phyloP scores from a whole-genome alignment of 148 eudicot species.

The Selenicereus undatus region DNA sequence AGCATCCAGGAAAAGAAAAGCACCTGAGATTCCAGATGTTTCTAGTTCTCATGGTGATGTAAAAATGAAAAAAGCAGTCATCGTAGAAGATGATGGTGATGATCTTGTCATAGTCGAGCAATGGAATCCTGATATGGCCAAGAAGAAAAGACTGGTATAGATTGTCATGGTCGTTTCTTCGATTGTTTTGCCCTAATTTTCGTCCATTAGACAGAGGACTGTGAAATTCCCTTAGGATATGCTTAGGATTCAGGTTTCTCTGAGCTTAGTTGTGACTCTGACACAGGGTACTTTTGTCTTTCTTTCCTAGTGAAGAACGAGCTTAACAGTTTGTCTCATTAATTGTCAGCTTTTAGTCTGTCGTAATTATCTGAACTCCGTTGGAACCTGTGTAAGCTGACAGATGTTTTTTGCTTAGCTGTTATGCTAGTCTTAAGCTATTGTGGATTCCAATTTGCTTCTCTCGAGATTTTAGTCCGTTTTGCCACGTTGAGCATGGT shows the following conservation, averaged over 20 bases:
- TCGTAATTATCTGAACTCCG: slow-evolving; percentile 17
- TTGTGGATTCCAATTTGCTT: slow-evolving; percentile 6
- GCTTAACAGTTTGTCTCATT: slow-evolving; percentile 9
- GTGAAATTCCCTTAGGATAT: slow-evolving; percentile 19
- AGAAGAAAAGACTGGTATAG: slow-evolving; percentile 50
- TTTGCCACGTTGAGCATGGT: slow-evolving; percentile 4
- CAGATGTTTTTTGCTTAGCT: slow-evolving; percentile 6
- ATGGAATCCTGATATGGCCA: slow-evolving; percentile 36
- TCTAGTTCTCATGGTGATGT: slow-evolving; percentile 22
- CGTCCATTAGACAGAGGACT: slow-evolving; percentile 13
- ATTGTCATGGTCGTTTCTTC: slow-evolving; percentile 8
- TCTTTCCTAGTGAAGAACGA: neutral
- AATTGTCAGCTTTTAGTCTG: slow-evolving; percentile 16
- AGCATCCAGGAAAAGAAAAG: slow-evolving; percentile 67
- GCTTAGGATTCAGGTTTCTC: slow-evolving; percentile 8
- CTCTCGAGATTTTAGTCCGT: neutral
- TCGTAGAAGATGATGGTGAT: slow-evolving; percentile 43
- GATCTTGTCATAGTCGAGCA: slow-evolving; percentile 52
- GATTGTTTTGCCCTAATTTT: slow-evolving; percentile 17
- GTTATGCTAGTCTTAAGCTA: slow-evolving; percentile 7
- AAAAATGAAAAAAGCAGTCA: slow-evolving; percentile 37
- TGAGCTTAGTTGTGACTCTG: slow-evolving; percentile 18
- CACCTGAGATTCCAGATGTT: slow-evolving; percentile 36
- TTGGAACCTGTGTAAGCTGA: slow-evolving; percentile 19
- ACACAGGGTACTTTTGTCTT: slow-evolving; percentile 11